Evolutionary conservation across 192 early-diverging fungal species (phyloP).

Genomic region (Coemansia interrupta): DNA sequence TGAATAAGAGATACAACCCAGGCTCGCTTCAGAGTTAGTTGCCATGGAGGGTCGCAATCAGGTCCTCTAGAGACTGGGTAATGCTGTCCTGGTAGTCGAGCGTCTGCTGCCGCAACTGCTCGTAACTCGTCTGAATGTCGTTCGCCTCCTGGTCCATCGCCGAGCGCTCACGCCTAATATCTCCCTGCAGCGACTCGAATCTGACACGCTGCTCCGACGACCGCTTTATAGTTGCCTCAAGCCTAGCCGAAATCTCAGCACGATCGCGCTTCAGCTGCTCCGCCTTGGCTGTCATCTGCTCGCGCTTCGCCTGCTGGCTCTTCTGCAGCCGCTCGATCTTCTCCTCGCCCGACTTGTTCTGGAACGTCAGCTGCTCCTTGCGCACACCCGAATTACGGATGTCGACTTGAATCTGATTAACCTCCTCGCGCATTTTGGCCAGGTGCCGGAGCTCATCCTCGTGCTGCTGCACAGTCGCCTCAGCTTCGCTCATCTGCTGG

Average conservation of each 20-base stretch:
- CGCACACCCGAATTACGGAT: constrained; percentile 36
- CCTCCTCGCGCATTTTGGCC: constrained; percentile 19
- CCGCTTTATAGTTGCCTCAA: constrained; percentile 28
- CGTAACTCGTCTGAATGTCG: constrained; percentile 40
- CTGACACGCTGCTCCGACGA: constrained; percentile 33
- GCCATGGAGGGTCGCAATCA: constrained; percentile 31
- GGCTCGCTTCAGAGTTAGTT: constrained; percentile 3
- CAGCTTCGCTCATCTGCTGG: constrained; percentile 64
- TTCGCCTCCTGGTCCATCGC: constrained; percentile 32
- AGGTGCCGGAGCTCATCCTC: constrained; percentile 48
- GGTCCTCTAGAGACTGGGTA: constrained; percentile 47
- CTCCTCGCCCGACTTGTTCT: constrained; percentile 41
- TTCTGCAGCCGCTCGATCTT: constrained; percentile 48
- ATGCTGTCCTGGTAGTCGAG: constrained; percentile 47
- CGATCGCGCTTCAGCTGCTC: constrained; percentile 40
- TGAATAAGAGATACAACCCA: too few species aligned
- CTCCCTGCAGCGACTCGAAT: constrained; percentile 30
- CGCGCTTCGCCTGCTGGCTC: constrained; percentile 31
- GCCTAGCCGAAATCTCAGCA: constrained; percentile 17
- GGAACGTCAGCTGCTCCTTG: constrained; percentile 45
- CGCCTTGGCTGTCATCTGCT: constrained; percentile 18
- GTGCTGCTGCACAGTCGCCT: constrained; percentile 52
- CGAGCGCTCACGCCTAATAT: constrained; percentile 30
- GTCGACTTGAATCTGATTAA: constrained; percentile 17
- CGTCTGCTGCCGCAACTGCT: constrained; percentile 46